These are phyloP conservation scores for Malassezia psittaci DNA, from an alignment of 1,284 basidiomycete species.

Conservation along the genomic window DNA sequence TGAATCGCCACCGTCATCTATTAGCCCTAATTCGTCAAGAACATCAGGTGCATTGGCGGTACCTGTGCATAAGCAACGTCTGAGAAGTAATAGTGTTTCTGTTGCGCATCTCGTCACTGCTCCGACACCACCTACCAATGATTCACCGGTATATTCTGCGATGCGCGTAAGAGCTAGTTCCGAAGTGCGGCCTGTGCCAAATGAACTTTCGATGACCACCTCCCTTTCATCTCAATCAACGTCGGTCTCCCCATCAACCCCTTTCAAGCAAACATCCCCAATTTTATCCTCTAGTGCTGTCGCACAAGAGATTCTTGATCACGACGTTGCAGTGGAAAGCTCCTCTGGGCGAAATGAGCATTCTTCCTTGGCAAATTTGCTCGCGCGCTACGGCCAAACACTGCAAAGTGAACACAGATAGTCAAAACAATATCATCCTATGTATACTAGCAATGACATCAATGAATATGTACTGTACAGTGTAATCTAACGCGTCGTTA, in stretches of 20 bases:
- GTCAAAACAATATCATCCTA: background rate
- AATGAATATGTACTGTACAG: conserved; percentile 11
- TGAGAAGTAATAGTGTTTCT: conserved; percentile 13
- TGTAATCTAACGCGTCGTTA: background rate
- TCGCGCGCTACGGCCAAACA: conserved; percentile 4
- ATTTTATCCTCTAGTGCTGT: too few species aligned
- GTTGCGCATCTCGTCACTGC: background rate
- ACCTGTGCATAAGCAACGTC: background rate
- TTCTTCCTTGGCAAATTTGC: background rate
- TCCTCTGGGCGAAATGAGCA: background rate
- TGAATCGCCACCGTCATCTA: background rate
- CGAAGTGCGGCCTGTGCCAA: background rate
- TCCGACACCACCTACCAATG: background rate
- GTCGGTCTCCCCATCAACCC: too few species aligned
- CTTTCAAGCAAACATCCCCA: too few species aligned
- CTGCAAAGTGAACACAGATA: background rate
- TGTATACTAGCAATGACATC: conserved; percentile 2
- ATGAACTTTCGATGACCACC: too few species aligned
- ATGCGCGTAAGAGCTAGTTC: conserved; percentile 15
- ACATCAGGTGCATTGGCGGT: too few species aligned
- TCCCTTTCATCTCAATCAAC: too few species aligned
- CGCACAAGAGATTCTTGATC: background rate
- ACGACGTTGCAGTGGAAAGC: background rate
- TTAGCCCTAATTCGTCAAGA: background rate
- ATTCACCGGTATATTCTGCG: background rate